A percentile compares a stretch with the other conserved stretches of the same genome.
Conservation (phyloP, 805 yeast species). For the Yarrowia porcina region DNA sequence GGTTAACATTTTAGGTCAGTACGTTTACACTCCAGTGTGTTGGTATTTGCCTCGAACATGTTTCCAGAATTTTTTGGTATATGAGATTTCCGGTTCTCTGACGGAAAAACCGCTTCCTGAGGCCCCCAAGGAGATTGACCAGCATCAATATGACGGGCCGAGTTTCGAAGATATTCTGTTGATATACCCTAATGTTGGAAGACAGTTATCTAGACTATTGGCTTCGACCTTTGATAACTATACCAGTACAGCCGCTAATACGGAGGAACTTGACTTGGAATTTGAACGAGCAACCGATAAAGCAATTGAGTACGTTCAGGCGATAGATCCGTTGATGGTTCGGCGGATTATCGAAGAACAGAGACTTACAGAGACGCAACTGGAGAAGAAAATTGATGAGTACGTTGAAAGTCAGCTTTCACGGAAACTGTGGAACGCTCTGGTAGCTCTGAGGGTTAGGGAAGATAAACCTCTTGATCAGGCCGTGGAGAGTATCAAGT, state of each 20-base stretch:
- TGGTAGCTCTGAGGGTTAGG: slow-evolving; percentile 37
- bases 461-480: slow-evolving; percentile 32
- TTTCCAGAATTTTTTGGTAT: slow-evolving; percentile 46
- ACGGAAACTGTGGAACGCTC: slow-evolving; percentile 60
- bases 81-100: slow-evolving; percentile 57
- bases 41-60: slow-evolving; percentile 46
- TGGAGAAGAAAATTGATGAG: slow-evolving; percentile 55
- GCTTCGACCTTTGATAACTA: slow-evolving; percentile 43
- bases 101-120: slow-evolving; percentile 22
- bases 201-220: slow-evolving; percentile 43
- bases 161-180: slow-evolving; percentile 43
- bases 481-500: slow-evolving; percentile 33
- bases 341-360: slow-evolving; percentile 33
- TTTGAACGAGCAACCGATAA: slow-evolving; percentile 37
- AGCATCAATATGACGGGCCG: slow-evolving; percentile 1
- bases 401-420: slow-evolving; percentile 70
- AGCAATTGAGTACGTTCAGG: slow-evolving; percentile 40
- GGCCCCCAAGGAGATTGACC: slow-evolving; percentile 1
- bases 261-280: slow-evolving; percentile 36
- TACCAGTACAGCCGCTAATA: slow-evolving; percentile 36
- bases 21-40: slow-evolving; percentile 53
- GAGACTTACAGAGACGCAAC: slow-evolving; percentile 36
- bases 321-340: slow-evolving; percentile 34
- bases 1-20: slow-evolving; percentile 46
- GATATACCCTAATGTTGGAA: slow-evolving; percentile 42